Conservation (phyloP, 2,329 filamentous ascomycete genomes). For the Cladosporium sp. region DNA sequence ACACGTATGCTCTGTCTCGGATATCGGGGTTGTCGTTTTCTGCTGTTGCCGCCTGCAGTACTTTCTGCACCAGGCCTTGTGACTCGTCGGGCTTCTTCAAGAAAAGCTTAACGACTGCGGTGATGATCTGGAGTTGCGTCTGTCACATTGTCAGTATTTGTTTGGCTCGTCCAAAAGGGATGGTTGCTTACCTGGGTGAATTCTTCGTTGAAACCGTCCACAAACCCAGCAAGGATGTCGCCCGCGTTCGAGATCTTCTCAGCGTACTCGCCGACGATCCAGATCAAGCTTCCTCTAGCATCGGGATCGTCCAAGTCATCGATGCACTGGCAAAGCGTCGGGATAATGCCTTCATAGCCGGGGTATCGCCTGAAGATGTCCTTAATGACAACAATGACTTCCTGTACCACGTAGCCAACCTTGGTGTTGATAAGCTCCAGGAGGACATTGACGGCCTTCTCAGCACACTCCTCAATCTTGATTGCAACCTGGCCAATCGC, state of each 20-base stretch:
- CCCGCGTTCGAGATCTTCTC: constrained; percentile 99
- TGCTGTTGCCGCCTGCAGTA: constrained; percentile 83
- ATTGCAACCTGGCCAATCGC: constrained; percentile 97
- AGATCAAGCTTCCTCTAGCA: constrained; percentile 85
- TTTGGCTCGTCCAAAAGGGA: neutral
- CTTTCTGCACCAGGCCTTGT: constrained; percentile 86
- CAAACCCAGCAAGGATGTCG: constrained; percentile 84
- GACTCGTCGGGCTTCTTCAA: constrained; percentile 91
- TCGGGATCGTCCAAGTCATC: constrained; percentile 94
- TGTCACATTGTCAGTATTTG: constrained; percentile 32
- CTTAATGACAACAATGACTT: constrained; percentile 98
- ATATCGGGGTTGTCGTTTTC: constrained; percentile 98
- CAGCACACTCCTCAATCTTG: constrained; percentile 92
- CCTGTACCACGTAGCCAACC: constrained; percentile 98
- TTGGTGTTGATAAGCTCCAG: constrained; percentile 94
- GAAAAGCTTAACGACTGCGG: constrained; percentile 94
- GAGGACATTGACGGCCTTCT: constrained; percentile 90
- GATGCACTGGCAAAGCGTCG: constrained; percentile 90
- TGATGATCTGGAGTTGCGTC: constrained; percentile 97
- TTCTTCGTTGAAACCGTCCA: constrained; percentile 91
- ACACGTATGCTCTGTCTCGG: constrained; percentile 92
- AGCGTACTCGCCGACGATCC: constrained; percentile 98
- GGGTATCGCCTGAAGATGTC: constrained; percentile 97
- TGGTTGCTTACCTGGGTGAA: constrained; percentile 69
- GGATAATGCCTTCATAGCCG: constrained; percentile 96